Evolutionary conservation across 768 basidiomycete genomes (phyloP), one percentile per base, ranked within the genome.

Genomic region (Rhizopogon vinicolor): DNA sequence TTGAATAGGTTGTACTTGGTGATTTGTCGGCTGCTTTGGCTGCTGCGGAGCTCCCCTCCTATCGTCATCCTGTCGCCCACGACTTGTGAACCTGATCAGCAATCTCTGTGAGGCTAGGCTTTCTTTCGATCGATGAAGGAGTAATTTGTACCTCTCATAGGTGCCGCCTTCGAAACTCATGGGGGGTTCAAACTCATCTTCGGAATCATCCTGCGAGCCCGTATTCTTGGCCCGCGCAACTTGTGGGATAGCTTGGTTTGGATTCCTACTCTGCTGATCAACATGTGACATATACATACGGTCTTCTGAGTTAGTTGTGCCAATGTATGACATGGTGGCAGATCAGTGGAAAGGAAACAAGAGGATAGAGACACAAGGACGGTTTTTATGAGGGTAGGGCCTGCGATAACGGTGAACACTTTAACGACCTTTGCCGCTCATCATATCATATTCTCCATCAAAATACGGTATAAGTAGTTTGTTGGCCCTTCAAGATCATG

Each of bases 361-460:
- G 16, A n/a, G 9, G 16, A 28, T 2, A 14, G 6, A 2, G 6
- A 31, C 3, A 5, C 56, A 41, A 52, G 35, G 39, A 64, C 18
- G 35, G 3, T 50, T 42, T 58, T 56, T 67, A 65, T 56, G 22
- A 59, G 54, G 55, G 33, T 18, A 67, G 61, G 63, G 58, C 3
- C 12, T 33, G 18, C 31, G 46, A 48, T 48, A 48, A 35, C 46
- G 46, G 46, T 5, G 2, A 48, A 22, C 33, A 19, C 33, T 48
- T 48, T 22, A 4, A 19, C 46, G 19, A 3, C 46, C 46, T 48
- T 48, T 1, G 18, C 33, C 5, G 1, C 33, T 33, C 31, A 48
- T 35, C 33, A 33, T 10, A 33, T 33, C 31, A 33, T 33, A 9
- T 33, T 33, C 31, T 9, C 9, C 31, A 33, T 33, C 31, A 33